Percentiles rank a stretch among this genome's conserved stretches.
phyloP scores from a whole-genome alignment of 2,329 filamentous ascomycete genomes.

The Colletotrichum theobromicola region DNA sequence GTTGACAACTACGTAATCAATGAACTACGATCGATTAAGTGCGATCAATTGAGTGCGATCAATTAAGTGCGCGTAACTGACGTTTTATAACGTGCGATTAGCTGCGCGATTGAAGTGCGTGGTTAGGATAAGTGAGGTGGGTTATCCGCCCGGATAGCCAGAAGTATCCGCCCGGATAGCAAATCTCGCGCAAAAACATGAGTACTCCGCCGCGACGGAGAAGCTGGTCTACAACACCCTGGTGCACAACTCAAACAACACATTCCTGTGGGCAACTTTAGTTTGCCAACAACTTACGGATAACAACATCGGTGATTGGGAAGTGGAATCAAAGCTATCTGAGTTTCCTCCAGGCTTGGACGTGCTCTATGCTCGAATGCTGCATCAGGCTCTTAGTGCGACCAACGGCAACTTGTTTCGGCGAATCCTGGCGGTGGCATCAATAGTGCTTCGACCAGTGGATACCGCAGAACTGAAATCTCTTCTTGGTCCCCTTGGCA shows the following conservation, averaged over 20 bases:
- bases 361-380: conserved; percentile 42
- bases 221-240: conserved; percentile 24
- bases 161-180: no score
- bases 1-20: no score
- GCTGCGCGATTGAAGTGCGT: no score
- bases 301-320: neutral
- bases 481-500: conserved; percentile 22
- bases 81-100: no score
- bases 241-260: conserved; percentile 36
- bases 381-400: conserved; percentile 33
- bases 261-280: conserved; percentile 43
- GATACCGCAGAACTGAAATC: conserved; percentile 33
- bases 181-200: conserved; percentile 24
- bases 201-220: neutral
- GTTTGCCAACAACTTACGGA: conserved; percentile 21
- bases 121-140: no score
- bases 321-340: neutral
- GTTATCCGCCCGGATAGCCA: no score
- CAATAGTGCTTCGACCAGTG: conserved; percentile 36
- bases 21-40: no score
- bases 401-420: conserved; percentile 33
- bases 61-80: no score
- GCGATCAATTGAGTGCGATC: no score
- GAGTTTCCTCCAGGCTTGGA: conserved; percentile 40
- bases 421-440: conserved; percentile 35